Percentiles rank a stretch among this genome's conserved stretches.
These are phyloP conservation scores for Elongisporangium anandrum DNA, from an alignment of 352 stramenopile genomes.

Conservation along the genomic window DNA sequence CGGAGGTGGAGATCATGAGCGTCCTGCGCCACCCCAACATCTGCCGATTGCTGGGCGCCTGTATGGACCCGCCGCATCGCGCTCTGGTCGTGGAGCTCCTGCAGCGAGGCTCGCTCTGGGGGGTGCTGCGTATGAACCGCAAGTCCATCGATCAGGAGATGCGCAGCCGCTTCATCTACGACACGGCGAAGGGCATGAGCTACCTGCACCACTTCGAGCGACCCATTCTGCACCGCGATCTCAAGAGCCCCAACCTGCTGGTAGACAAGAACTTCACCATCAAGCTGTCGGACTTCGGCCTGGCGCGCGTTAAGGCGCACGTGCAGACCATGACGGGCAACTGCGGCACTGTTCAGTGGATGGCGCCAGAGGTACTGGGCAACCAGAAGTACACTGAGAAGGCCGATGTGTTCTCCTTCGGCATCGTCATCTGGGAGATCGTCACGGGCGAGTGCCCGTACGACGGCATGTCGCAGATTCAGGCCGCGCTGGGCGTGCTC, in stretches of 20 bases:
- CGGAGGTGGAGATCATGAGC: slow-evolving; percentile 73
- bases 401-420: slow-evolving; percentile 88
- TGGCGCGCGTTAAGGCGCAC: slow-evolving; percentile 75
- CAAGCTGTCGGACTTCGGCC: slow-evolving; percentile 85
- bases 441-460: slow-evolving; percentile 85
- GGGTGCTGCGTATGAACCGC: slow-evolving; percentile 76
- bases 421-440: slow-evolving; percentile 90
- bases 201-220: slow-evolving; percentile 83
- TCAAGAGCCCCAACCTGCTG: slow-evolving; percentile 83
- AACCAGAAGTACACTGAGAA: slow-evolving; percentile 90
- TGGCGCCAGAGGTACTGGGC: slow-evolving; percentile 72
- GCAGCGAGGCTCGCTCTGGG: slow-evolving; percentile 89
- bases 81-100: slow-evolving; percentile 93
- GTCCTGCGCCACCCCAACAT: slow-evolving; percentile 94
- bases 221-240: slow-evolving; percentile 79
- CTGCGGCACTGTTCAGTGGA: slow-evolving; percentile 72
- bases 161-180: slow-evolving; percentile 60
- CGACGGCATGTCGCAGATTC: slow-evolving; percentile 83
- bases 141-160: slow-evolving; percentile 53
- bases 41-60: slow-evolving; percentile 93
- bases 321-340: slow-evolving; percentile 87
- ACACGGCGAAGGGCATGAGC: slow-evolving; percentile 78
- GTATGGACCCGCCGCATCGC: slow-evolving; percentile 91
- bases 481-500: slow-evolving; percentile 60
- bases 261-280: slow-evolving; percentile 83